Evolutionary conservation across 495 filamentous ascomycete genomes (phyloP), one percentile per base, ranked within the genome.

Genomic region (Penicillium cataractarum): DNA sequence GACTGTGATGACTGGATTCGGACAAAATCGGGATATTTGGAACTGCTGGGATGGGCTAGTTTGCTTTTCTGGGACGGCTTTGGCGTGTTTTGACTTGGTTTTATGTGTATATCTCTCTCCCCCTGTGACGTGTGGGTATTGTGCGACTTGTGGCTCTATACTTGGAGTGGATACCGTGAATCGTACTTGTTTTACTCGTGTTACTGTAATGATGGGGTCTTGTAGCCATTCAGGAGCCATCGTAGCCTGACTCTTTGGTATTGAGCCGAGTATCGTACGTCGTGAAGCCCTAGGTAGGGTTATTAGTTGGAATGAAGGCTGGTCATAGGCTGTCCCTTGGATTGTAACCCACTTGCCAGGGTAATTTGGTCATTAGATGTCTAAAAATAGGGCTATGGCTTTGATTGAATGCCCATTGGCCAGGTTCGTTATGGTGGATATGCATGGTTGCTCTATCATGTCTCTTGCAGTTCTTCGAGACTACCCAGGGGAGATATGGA

Each of bases 1-100:
- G 69, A 72, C 60, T 64, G 44, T 53, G 49, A 67, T 62, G 64
- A 69, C 52, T 27, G 35, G 53, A 35, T 62, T 62, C 54, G 67
- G 64, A 62, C 52, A 72, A 72, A 67, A 63, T 57, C 53, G 65
- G 61, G 56, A 61, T 35, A 17, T 27, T 54, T 63, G 61, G 55
- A 62, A 53, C 42, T 60, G 31, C 52, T 65, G 65, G 67, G 62
- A 61, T 50, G 66, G 69, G 55, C 35, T 59, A 33, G 26, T 59
- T 67, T 65, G 55, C 39, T 61, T 62, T 63, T 50, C 61, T 63
- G 58, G 22, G 61, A 48, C 64, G 57, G 49, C 58, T 40, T 62
- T 63, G 61, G 60, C 31, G 26, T 60, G 59, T 67, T 48, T 66
- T 22, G 68, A 55, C 64, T 60, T 27, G 49, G 44, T 39, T 55